Evolutionary conservation across 139 green algal species (phyloP).

Genomic region (Zygnema circumcarinatum): DNA sequence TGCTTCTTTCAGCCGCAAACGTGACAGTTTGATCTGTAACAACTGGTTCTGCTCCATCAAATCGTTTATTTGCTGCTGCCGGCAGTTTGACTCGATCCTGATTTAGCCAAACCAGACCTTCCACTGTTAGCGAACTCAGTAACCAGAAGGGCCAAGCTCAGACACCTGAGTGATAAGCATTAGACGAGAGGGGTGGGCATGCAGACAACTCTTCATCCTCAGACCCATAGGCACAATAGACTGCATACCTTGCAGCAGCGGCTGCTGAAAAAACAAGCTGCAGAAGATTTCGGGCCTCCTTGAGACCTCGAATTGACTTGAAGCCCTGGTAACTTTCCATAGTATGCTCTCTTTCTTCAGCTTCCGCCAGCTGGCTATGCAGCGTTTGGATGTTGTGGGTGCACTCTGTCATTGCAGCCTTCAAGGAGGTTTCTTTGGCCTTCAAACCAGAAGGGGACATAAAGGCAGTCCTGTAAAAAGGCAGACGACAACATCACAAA

Average conservation of each 20-base stretch:
- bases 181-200: not conserved
- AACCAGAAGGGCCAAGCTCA: not conserved
- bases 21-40: not conserved
- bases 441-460: conserved; percentile 7
- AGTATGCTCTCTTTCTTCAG: not conserved
- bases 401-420: not conserved
- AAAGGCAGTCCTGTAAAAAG: not conserved
- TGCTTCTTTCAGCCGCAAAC: not conserved
- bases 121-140: too few relatives aligned
- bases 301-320: not conserved
- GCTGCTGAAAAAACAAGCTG: not conserved
- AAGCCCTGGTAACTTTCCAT: not conserved
- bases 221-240: not conserved
- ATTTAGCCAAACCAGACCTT: not conserved
- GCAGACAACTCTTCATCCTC: not conserved
- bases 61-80: not conserved
- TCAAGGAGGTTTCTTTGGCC: not conserved
- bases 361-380: conserved; percentile 1
- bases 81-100: not conserved
- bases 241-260: not conserved
- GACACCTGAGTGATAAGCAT: not conserved
- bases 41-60: not conserved
- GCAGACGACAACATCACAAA: not conserved
- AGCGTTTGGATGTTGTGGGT: not conserved
- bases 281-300: not conserved